Conservation (phyloP, 2,329 filamentous ascomycete species). For the Dactylellina cionopaga region DNA sequence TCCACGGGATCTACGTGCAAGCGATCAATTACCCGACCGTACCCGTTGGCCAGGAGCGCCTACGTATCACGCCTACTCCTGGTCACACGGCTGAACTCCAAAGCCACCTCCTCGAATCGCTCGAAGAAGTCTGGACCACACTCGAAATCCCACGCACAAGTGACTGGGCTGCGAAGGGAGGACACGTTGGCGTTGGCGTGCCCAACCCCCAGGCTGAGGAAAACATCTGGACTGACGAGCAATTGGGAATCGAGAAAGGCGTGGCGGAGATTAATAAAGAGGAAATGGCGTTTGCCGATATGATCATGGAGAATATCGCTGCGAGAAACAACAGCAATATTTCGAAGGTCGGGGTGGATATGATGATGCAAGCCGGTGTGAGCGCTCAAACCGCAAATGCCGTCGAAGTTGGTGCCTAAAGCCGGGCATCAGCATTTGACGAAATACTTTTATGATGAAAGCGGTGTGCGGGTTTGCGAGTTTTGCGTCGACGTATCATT, state of each 20-base stretch:
- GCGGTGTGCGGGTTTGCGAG: not conserved
- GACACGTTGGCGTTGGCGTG: slow-evolving; percentile 93
- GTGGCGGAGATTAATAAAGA: slow-evolving; percentile 24
- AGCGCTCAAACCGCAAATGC: slow-evolving; percentile 8
- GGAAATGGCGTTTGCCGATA: slow-evolving; percentile 33
- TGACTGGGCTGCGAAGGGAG: slow-evolving; percentile 89
- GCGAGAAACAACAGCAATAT: not conserved
- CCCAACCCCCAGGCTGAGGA: slow-evolving; percentile 68
- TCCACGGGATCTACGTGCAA: slow-evolving; percentile 96
- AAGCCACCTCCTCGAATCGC: slow-evolving; percentile 81
- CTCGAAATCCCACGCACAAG: slow-evolving; percentile 91
- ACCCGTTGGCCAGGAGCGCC: slow-evolving; percentile 94
- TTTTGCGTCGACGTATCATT: not conserved
- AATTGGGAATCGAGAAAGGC: slow-evolving; percentile 75
- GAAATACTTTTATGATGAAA: too few relatives aligned
- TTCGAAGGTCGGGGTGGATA: slow-evolving; percentile 11
- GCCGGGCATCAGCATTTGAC: too few relatives aligned
- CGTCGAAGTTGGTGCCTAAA: slow-evolving; percentile 38
- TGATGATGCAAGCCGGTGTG: slow-evolving; percentile 18
- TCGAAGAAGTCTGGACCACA: slow-evolving; percentile 88
- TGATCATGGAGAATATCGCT: slow-evolving; percentile 33
- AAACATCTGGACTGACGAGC: slow-evolving; percentile 86
- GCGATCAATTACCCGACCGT: slow-evolving; percentile 99
- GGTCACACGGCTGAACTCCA: slow-evolving; percentile 87
- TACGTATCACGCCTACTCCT: slow-evolving; percentile 94